phyloP scores from a whole-genome alignment of 2,329 filamentous ascomycete genomes.

The Botryotinia globosa region DNA sequence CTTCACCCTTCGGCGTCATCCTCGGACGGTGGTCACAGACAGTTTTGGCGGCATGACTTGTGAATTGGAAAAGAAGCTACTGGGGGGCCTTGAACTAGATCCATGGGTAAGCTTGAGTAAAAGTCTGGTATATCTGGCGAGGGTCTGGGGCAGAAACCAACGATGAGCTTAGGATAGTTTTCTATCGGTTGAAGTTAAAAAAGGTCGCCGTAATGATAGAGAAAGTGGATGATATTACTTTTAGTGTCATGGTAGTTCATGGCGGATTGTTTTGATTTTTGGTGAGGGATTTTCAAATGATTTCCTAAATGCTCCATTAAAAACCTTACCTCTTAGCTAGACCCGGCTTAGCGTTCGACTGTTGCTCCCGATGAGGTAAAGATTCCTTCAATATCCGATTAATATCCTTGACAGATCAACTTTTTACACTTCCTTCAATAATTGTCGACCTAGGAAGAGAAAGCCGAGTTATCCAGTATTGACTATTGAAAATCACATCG shows the following conservation, averaged over 20 bases:
- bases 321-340: neutral
- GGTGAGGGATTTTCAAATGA: slow-evolving; percentile 19
- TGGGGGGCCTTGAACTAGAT: neutral
- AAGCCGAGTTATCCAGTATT: slow-evolving; percentile 7
- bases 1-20: slow-evolving; percentile 20
- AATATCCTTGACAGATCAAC: slow-evolving; percentile 11
- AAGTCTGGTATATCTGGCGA: slow-evolving; percentile 12
- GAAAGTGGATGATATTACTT: slow-evolving; percentile 7
- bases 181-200: neutral
- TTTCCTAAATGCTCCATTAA: slow-evolving; percentile 10
- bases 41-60: slow-evolving; percentile 15
- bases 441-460: neutral
- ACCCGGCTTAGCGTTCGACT: neutral
- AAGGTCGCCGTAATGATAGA: slow-evolving; percentile 6
- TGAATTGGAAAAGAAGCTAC: neutral
- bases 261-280: slow-evolving; percentile 7
- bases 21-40: slow-evolving; percentile 19
- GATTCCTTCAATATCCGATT: neutral
- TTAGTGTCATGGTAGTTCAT: neutral
- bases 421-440: neutral
- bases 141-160: slow-evolving; percentile 13
- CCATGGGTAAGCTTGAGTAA: slow-evolving; percentile 12
- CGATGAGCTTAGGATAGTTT: slow-evolving; percentile 4
- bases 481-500: fast-evolving
- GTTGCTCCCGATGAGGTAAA: neutral